Evolutionary conservation across 2,329 filamentous ascomycete species (phyloP), one percentile per base, ranked within the genome.

Genomic region (Cladosporium sp.): DNA sequence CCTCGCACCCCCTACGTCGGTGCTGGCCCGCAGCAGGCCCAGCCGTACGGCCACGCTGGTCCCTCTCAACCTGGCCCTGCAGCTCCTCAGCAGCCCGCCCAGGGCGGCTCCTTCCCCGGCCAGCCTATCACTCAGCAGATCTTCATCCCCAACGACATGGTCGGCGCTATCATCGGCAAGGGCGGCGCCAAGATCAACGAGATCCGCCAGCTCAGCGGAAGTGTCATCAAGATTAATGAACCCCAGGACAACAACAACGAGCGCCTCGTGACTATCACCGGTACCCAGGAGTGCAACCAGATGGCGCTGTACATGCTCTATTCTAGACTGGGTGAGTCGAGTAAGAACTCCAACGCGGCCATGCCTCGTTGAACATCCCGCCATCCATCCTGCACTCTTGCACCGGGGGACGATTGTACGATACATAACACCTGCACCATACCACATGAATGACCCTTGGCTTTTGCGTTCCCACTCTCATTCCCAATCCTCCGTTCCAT

Each of bases 251-350:
- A 95, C 73, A 97, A 89, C 79, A 99, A 97, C 66, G 93, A 99
- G 76, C 86, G 93, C 56, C 77, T 99, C 53, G 93, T 99, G 52
- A 99, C 93, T 13, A 95, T 99, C 61, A 96, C 93, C 2, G 93
- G 93, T 58, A 97, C 93, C 5, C 90, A 95, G 63, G 93, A 99
- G 73, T 96, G 90, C 77, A 99, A 99, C 74, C 89, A 96, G 66
- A 97, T 99, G 91, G 93, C 93, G n/a, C 75, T 99, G 50, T 99
- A 97, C 74, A 96, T 99, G 91, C 82, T 99, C 50, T 99, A 99
- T 73, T 95, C 89, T 54, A 84, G 93, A 79, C 86, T 99, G 69
- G 93, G 93, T 96, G 66, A 73, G 79, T 73, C 57, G 34, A 66
- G 60, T 45, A 66, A 65, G 53, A 66, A 68, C 47, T 62, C 61